Base-by-base conservation (phyloP, 768 basidiomycete species). In the Auricularia sp. region DNA sequence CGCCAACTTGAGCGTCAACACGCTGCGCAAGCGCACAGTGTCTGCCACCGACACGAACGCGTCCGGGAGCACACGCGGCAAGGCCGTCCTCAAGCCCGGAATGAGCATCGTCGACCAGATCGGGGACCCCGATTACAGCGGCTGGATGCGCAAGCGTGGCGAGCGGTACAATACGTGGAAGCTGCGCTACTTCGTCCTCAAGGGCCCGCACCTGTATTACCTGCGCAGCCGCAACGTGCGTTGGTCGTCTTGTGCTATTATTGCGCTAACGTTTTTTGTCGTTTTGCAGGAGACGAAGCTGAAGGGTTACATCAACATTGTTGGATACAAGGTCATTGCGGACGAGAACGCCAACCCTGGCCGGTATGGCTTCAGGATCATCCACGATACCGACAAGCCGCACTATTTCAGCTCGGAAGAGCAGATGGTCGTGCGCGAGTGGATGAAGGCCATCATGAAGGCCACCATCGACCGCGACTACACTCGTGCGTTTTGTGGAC, bases 391-490 rank as follows among this genome's bases (percentile, higher is more conserved):
- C 6, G 90, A 93, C 73, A 92, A 89, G 77, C 80, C 89, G 1
- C 94, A 98, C 74, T 92, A 76, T 72, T 99, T 99, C 77, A 92
- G 91, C 68, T 93, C 92, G 0, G 90, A 94, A 29, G 94, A 98
- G 71, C 92, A 93, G 75, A 71, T 77, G 0, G 76, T 85, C 44
- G 82, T 97, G 61, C 85, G 97, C n/a, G 93, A 93, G 68, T 98
- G 97, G 96, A 98, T 98, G 97, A 99, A 98, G 78, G 93, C 95
- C 7, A 85, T 99, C 69, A 98, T 98, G 93, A 99, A 98, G 74
- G 93, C 96, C 2, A 98, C 96, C 13, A 99, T 99, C 69, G 88
- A 85, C 8, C 80, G 97, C 64, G 97, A 98, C 73, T 98, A 95
- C 72, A 83, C 88, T 8, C 89, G 94, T 95, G 70, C 45, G 88